Percentiles rank a stretch among this genome's conserved stretches.
phyloP scores from a whole-genome alignment of 2,329 filamentous ascomycete species.

The Colletotrichum sp. region DNA sequence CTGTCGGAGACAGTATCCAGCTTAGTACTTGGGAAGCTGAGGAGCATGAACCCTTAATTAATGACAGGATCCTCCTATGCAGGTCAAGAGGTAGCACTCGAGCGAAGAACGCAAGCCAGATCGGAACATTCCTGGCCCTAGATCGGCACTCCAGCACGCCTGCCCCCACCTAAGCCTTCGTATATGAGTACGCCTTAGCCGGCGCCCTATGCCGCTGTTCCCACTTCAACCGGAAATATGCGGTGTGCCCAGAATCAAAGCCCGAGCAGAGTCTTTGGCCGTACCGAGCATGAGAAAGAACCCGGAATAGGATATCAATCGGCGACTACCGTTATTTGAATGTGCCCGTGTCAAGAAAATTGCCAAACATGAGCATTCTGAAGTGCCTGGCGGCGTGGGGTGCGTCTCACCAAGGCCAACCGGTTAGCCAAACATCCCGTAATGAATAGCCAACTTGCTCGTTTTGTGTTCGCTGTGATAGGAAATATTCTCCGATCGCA shows the following conservation, averaged over 20 bases:
- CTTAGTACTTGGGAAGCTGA: background rate
- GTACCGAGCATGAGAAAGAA: too few relatives aligned
- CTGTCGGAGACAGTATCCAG: background rate
- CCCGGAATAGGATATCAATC: background rate
- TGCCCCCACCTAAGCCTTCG: background rate
- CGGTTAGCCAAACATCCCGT: background rate
- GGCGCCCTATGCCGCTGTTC: background rate
- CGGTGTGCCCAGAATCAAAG: background rate
- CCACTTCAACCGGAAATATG: background rate
- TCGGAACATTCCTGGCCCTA: fast-evolving
- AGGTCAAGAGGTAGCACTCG: too few relatives aligned
- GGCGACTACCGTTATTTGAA: background rate
- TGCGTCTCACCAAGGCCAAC: background rate
- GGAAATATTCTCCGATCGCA: background rate
- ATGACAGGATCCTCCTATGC: too few relatives aligned
- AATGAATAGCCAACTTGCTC: background rate
- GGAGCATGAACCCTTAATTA: background rate
- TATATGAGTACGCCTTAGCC: background rate
- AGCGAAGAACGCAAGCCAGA: background rate
- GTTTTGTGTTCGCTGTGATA: background rate
- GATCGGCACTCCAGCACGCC: background rate
- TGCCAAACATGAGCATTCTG: background rate
- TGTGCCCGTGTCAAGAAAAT: background rate
- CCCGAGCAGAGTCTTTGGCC: too few relatives aligned
- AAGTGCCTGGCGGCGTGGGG: too few relatives aligned